phyloP scores from a whole-genome alignment of 805 yeast species.

The Dipodascus geniculatus region DNA sequence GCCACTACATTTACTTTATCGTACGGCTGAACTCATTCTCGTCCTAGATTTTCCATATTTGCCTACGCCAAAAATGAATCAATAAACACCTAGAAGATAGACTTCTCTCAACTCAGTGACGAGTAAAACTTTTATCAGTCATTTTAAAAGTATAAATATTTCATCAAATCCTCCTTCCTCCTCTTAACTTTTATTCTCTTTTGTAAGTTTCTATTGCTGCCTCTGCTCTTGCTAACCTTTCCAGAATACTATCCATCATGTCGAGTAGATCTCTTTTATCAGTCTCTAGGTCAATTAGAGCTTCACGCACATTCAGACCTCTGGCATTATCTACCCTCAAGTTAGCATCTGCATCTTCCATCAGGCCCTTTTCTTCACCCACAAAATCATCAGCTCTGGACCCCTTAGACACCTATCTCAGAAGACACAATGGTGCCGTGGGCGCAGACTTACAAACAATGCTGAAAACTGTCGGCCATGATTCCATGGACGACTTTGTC shows the following conservation, averaged over 20 bases:
- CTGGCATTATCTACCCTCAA: background rate
- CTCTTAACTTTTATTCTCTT: background rate
- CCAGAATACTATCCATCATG: background rate
- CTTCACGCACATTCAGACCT: background rate
- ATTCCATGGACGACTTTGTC: slow-evolving; percentile 60
- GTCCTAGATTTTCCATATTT: too few relatives aligned
- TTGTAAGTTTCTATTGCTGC: background rate
- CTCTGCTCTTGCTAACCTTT: background rate
- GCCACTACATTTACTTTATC: background rate
- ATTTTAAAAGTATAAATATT: too few relatives aligned
- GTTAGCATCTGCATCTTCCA: background rate
- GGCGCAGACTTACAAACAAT: slow-evolving; percentile 50
- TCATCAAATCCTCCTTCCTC: background rate
- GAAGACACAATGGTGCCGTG: slow-evolving; percentile 82
- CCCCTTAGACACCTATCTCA: slow-evolving; percentile 69
- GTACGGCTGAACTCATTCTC: background rate
- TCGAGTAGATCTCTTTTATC: background rate
- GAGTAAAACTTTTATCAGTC: background rate
- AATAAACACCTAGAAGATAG: too few relatives aligned
- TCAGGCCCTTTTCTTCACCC: background rate
- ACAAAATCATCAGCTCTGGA: slow-evolving; percentile 6
- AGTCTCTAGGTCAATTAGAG: background rate
- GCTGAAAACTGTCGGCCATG: slow-evolving; percentile 54
- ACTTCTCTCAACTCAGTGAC: background rate
- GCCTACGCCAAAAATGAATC: too few relatives aligned